These are phyloP conservation scores for Hyphodiscus hymeniophilus DNA, from an alignment of 495 filamentous ascomycete species.

Conservation along the genomic window DNA sequence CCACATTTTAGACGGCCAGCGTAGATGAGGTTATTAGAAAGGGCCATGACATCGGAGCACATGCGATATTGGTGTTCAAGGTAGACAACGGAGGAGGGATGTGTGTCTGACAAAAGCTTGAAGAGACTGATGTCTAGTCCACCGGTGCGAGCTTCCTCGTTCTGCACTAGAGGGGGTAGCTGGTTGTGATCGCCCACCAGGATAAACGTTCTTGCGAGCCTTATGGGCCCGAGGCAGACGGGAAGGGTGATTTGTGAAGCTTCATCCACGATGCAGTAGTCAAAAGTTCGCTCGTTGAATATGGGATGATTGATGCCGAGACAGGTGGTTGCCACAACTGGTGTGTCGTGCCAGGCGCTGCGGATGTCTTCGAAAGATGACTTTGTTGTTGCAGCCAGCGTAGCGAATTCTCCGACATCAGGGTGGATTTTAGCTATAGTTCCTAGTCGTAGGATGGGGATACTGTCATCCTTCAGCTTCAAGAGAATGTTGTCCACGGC, in stretches of 20 bases:
- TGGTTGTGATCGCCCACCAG: constrained; percentile 96
- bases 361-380: constrained; percentile 74
- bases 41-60: constrained; percentile 91
- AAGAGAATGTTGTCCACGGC: constrained; percentile 96
- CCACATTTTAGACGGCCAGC: constrained; percentile 83
- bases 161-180: constrained; percentile 88
- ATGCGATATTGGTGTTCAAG: constrained; percentile 97
- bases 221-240: constrained; percentile 85
- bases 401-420: constrained; percentile 75
- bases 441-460: constrained; percentile 78
- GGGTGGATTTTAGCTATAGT: constrained; percentile 76
- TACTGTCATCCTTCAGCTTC: constrained; percentile 72
- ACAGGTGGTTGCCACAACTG: constrained; percentile 90
- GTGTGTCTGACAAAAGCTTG: constrained; percentile 79
- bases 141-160: constrained; percentile 74
- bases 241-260: constrained; percentile 96
- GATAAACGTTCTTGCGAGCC: constrained; percentile 88
- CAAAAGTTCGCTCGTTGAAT: constrained; percentile 83
- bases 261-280: constrained; percentile 98
- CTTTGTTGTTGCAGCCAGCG: constrained; percentile 62
- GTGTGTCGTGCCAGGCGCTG: constrained; percentile 69
- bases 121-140: constrained; percentile 91
- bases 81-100: constrained; percentile 78
- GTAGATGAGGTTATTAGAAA: constrained; percentile 92
- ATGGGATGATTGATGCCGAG: constrained; percentile 81